phyloP scores from a whole-genome alignment of 257 asterid species.

The Hygrophila difformis region DNA sequence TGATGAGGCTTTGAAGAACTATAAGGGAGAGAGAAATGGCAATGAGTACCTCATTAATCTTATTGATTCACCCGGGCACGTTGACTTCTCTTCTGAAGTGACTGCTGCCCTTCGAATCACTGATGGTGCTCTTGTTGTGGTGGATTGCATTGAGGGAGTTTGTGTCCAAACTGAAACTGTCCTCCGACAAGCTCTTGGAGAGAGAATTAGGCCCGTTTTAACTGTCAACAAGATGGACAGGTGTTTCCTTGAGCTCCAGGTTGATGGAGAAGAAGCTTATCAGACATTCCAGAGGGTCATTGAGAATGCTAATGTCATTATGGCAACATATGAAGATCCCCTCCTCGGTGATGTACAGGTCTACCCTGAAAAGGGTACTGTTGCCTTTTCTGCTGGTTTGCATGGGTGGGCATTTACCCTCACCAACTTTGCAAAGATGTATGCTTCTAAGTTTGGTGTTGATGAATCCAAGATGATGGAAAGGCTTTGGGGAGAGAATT shows the following conservation, averaged over 20 bases:
- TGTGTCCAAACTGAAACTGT: conserved; percentile 33
- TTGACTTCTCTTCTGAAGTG: conserved; percentile 35
- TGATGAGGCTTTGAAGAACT: conserved; percentile 21
- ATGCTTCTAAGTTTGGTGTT: conserved; percentile 29
- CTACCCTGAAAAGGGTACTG: conserved; percentile 34
- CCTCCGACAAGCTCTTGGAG: conserved; percentile 38
- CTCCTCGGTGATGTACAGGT: conserved; percentile 37
- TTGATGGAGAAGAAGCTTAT: conserved; percentile 38
- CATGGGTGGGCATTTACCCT: conserved; percentile 21
- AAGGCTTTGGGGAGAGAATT: conserved; percentile 14
- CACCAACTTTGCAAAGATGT: conserved; percentile 27
- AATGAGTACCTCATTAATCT: conserved; percentile 40
- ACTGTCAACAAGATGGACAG: conserved; percentile 41
- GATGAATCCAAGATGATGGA: conserved; percentile 23
- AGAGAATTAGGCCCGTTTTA: conserved; percentile 24
- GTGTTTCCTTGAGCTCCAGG: conserved; percentile 38
- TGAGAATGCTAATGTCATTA: conserved; percentile 27
- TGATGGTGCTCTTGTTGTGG: conserved; percentile 39
- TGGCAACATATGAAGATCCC: conserved; percentile 38
- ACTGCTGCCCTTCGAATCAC: conserved; percentile 37
- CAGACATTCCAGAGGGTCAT: conserved; percentile 33
- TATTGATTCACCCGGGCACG: conserved; percentile 37
- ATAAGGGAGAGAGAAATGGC: conserved; percentile 26
- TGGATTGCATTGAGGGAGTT: conserved; percentile 34
- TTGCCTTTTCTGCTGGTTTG: conserved; percentile 25